phyloP scores from a whole-genome alignment of 345 rosid genomes.

The Linum tenue region DNA sequence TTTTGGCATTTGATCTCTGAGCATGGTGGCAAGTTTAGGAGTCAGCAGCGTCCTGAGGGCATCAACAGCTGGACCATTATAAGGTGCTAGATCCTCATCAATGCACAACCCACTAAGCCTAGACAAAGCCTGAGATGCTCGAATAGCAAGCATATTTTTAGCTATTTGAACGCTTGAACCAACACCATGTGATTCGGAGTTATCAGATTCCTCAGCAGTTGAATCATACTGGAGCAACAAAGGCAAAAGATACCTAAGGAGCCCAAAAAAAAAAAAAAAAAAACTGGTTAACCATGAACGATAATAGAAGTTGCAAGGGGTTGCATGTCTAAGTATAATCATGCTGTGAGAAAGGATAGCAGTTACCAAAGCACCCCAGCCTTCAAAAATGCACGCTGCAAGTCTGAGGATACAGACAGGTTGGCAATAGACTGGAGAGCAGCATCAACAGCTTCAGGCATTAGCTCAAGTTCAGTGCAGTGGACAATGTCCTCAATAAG shows the following conservation, averaged over 20 bases:
- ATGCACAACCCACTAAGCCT: constrained; percentile 77
- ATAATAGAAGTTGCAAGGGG: background rate
- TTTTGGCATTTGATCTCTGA: constrained; percentile 67
- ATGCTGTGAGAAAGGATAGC: background rate
- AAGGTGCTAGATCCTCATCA: constrained; percentile 55
- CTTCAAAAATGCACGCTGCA: constrained; percentile 72
- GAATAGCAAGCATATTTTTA: constrained; percentile 82
- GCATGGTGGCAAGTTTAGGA: constrained; percentile 87
- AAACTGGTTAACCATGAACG: background rate
- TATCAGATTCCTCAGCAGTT: constrained; percentile 82
- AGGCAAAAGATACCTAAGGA: constrained; percentile 81
- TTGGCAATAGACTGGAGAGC: constrained; percentile 80
- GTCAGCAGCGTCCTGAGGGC: constrained; percentile 72
- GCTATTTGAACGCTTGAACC: constrained; percentile 96
- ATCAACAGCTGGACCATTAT: constrained; percentile 60
- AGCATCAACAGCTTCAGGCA: constrained; percentile 87
- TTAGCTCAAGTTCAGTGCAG: constrained; percentile 87
- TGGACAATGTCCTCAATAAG: constrained; percentile 87
- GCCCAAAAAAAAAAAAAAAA: constrained; percentile 15
- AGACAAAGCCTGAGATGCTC: constrained; percentile 83
- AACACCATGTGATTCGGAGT: constrained; percentile 74
- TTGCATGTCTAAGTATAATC: background rate
- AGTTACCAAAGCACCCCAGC: constrained; percentile 94
- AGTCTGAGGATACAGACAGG: constrained; percentile 70
- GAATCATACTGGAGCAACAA: constrained; percentile 95